A percentile compares a stretch with the other conserved stretches of the same genome.
phyloP scores from a whole-genome alignment of 176 grass and related monocot genomes.

The Tillandsia fasciculata region DNA sequence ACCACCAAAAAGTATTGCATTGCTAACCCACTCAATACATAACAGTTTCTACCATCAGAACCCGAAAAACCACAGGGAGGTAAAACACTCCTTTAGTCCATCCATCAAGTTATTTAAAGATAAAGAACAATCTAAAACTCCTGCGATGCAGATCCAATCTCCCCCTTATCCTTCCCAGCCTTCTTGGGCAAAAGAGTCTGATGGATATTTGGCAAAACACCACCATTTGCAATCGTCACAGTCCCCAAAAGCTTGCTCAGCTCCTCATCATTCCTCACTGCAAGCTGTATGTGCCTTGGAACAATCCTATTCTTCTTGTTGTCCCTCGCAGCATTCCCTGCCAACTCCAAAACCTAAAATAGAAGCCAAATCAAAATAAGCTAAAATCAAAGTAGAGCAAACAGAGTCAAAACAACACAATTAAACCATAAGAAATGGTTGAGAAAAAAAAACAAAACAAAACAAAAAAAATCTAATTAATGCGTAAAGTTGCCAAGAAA shows the following conservation, averaged over 20 bases:
- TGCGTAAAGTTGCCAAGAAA: too few relatives aligned
- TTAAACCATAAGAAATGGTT: background rate
- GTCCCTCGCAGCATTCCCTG: conserved; percentile 28
- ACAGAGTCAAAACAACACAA: background rate
- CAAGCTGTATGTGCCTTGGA: conserved; percentile 29
- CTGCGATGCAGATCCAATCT: conserved; percentile 30
- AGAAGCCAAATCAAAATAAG: background rate
- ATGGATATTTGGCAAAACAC: conserved; percentile 29
- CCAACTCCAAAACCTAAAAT: conserved; percentile 27
- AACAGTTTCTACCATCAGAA: conserved; percentile 1
- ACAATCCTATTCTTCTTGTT: conserved; percentile 36
- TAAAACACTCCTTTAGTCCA: too few relatives aligned
- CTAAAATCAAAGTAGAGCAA: background rate
- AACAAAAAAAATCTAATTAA: too few relatives aligned
- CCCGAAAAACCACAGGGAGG: background rate
- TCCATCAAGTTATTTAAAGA: background rate
- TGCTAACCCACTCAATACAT: conserved; percentile 6
- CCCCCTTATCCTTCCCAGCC: conserved; percentile 24
- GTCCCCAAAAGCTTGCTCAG: conserved; percentile 35
- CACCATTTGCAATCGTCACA: conserved; percentile 33
- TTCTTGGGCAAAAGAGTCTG: conserved; percentile 31
- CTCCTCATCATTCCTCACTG: conserved; percentile 31
- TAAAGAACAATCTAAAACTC: conserved; percentile 20
- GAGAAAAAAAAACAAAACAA: too few relatives aligned
- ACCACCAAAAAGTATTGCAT: background rate